Evolutionary conservation across 2,329 filamentous ascomycete species (phyloP).

Genomic region (Cryphonectria parasitica): DNA sequence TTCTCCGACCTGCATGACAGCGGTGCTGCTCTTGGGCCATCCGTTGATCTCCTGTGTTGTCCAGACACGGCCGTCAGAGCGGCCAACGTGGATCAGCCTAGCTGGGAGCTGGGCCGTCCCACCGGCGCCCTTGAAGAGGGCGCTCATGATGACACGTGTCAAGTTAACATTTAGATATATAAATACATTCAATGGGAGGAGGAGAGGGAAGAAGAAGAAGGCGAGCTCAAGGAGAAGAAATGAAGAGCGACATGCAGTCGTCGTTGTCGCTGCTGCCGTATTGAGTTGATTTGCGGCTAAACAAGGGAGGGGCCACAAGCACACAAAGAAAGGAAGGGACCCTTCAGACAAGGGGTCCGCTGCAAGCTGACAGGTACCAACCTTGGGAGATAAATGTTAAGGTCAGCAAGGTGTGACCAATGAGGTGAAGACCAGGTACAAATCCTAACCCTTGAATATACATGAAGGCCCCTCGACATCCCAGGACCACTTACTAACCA

Average conservation of each 20-base stretch:
- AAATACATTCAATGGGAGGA: not conserved
- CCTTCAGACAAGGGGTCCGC: not conserved
- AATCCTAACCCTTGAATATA: not conserved
- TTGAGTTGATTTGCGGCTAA: not conserved
- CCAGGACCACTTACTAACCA: too few relatives aligned
- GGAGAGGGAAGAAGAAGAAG: not conserved
- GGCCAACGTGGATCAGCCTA: conserved; percentile 21
- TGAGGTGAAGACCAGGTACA: not conserved
- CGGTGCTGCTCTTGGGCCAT: not conserved
- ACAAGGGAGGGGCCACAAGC: not conserved
- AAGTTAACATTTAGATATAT: not conserved
- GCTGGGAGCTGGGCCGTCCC: not conserved
- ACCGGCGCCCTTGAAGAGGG: not conserved
- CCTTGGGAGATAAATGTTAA: not conserved
- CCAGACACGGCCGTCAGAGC: conserved; percentile 25
- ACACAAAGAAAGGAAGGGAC: not conserved
- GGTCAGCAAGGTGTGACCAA: not conserved
- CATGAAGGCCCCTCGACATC: not conserved
- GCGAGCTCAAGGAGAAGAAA: not conserved
- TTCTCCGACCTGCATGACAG: conserved; percentile 16
- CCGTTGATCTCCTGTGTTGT: conserved; percentile 23
- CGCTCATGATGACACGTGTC: not conserved
- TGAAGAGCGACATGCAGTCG: not conserved
- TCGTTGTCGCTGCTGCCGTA: not conserved
- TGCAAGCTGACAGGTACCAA: not conserved